phyloP scores from a whole-genome alignment of 495 filamentous ascomycete genomes.

The Penicillium canescens region DNA sequence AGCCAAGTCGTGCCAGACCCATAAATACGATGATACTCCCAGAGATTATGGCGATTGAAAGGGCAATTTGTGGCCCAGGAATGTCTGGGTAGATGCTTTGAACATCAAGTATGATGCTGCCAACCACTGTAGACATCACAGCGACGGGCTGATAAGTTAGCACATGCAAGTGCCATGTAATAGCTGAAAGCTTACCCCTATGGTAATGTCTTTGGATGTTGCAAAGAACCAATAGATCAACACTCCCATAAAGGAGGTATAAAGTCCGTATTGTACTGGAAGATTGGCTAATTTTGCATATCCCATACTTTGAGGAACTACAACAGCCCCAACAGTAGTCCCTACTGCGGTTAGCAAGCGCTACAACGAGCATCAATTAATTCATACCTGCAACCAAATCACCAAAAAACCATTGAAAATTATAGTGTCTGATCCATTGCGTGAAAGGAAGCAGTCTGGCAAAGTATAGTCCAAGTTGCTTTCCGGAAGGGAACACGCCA shows the following conservation, averaged over 20 bases:
- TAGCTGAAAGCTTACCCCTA: conserved; percentile 64
- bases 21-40: conserved; percentile 77
- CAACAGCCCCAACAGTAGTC: conserved; percentile 82
- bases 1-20: conserved; percentile 76
- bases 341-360: neutral
- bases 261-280: conserved; percentile 77
- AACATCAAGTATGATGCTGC: conserved; percentile 68
- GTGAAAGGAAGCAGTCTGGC: conserved; percentile 77
- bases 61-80: conserved; percentile 62
- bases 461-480: conserved; percentile 57
- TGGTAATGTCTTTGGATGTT: conserved; percentile 96
- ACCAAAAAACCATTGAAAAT: conserved; percentile 79
- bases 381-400: conserved; percentile 82
- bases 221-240: conserved; percentile 96
- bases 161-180: neutral
- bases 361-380: neutral
- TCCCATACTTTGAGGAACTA: conserved; percentile 94
- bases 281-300: conserved; percentile 84
- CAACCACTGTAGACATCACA: conserved; percentile 84
- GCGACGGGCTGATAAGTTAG: conserved; percentile 70
- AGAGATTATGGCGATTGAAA: conserved; percentile 71
- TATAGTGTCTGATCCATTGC: conserved; percentile 83
- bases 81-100: conserved; percentile 55
- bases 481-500: conserved; percentile 44
- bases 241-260: conserved; percentile 95